Evolutionary conservation across 1,139 yeast genomes (phyloP).

Genomic region (Pneumocystis sp.): DNA sequence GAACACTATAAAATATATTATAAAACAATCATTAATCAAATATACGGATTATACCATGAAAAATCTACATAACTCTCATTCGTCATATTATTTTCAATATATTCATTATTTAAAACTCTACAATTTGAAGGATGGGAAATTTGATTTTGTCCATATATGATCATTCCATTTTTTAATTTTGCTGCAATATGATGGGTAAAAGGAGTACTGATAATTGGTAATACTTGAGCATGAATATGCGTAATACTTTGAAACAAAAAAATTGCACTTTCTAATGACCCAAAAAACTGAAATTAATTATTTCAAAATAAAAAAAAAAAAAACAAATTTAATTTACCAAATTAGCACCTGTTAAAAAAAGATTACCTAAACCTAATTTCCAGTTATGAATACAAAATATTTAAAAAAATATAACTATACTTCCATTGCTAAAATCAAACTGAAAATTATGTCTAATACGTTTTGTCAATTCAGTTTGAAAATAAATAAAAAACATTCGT

Average conservation of each 20-base stretch:
- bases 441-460: constrained; percentile 44
- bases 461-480: constrained; percentile 62
- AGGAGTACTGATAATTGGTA: constrained; percentile 67
- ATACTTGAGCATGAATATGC: constrained; percentile 45
- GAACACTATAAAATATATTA: constrained; percentile 59
- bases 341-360: background rate
- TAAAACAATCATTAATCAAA: constrained; percentile 59
- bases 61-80: background rate
- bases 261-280: constrained; percentile 70
- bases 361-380: background rate
- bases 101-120: background rate
- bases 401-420: constrained; percentile 73
- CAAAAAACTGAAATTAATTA: constrained; percentile 37
- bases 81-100: background rate
- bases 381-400: constrained; percentile 47
- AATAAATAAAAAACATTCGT: constrained; percentile 56
- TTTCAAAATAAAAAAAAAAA: background rate
- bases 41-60: constrained; percentile 22
- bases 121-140: constrained; percentile 39
- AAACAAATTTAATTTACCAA: background rate
- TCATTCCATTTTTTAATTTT: constrained; percentile 46
- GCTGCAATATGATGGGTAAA: constrained; percentile 79
- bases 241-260: constrained; percentile 56
- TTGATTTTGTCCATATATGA: constrained; percentile 87
- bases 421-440: constrained; percentile 61